Base-by-base conservation (phyloP, 768 basidiomycete genomes). In the Lyophyllum shimeji region DNA sequence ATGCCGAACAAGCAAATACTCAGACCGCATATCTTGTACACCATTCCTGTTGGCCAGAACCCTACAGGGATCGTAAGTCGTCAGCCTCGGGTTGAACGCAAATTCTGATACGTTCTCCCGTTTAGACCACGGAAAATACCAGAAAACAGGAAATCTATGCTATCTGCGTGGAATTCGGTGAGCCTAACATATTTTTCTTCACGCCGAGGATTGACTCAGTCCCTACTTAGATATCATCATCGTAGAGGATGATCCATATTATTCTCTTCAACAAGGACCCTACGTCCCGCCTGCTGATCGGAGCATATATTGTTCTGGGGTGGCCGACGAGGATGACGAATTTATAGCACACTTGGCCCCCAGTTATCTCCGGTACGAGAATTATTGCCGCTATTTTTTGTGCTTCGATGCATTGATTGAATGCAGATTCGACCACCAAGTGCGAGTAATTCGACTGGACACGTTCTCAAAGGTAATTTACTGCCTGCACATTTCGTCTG, bases 171-270 rank as follows among this genome's bases (percentile, higher is more conserved):
- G 86, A 90, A 72, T 93, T 83, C 69, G 90, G 88, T 86, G 57
- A 48, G 63, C 37, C 9, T 15, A 15, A 39, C 7, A 39, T 39
- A 39, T n/a, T n/a, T n/a, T 39, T 15, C 37, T 15, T 39, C 3
- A 15, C 13, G 37, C 4, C 9, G 37, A 3, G 11, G 13, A 8
- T 39, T 39, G 37, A 39, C 37, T 39, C 7, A 39, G 11, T 39
- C 3, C 37, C 13, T 8, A 15, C 31, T 12, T 42, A 87, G 84
- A 92, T 60, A 68, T 91, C 21, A 84, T 91, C 60, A 90, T 90
- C 56, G 83, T 88, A 52, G 90, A 93, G 73, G 90, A 93, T 62
- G 90, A 92, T 69, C 90, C 91, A 3, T 91, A 92, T 69, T 79
- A 82, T 69, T 89, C 90, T 73, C 73, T 91, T 21, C 89, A 90